Base-by-base conservation (phyloP, 1,284 basidiomycete species). In the Bjerkandera adusta region DNA sequence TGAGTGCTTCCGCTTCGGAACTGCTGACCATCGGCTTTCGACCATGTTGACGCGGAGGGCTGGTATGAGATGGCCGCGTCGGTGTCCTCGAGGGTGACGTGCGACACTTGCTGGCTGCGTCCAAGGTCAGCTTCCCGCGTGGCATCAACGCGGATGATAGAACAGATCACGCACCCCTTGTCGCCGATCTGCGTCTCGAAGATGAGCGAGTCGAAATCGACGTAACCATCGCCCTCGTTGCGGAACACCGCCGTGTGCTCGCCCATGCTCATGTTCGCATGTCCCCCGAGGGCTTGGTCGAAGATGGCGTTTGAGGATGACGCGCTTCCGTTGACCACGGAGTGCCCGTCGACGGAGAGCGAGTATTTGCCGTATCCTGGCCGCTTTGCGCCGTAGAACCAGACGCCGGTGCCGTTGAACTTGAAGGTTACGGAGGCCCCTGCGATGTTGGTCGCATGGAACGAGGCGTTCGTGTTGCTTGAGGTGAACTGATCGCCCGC, bases 171-270 rank as follows among this genome's bases (percentile, higher is more conserved):
- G 49, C 54, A 77, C 76, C 65, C 62, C 42, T 61, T 38, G 32
- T 57, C 42, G 4, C 70, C 71, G 30, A 72, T 55, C 47, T 64
- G 64, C 6, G 67, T 69, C 48, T 72, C 63, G 40, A 78, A 67
- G 30, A 73, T 61, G 20, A 77, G 51, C 33, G 58, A 66, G 54
- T 81, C 79, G 49, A 81, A 66, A 55, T 81, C 79, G 41, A 81
- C 65, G 1, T 64, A 54, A 2, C 61, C 67, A 5, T 63, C 65
- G 10, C 70, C 72, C 0, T 66, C 69, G 49, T 68, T 73, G 24
- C 69, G 73, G 18, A 81, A 54, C 18, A 72, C 62, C 8, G 68
- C 73, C 3, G 68, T 74, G 58, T 81, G 79, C 26, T 59, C 53
- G 1, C 75, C 76, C 54, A 72, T 65, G 2, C 52, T 29, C 38